Base-by-base conservation (phyloP, 164 flowering plant species). In the Nymphaea colorata region DNA sequence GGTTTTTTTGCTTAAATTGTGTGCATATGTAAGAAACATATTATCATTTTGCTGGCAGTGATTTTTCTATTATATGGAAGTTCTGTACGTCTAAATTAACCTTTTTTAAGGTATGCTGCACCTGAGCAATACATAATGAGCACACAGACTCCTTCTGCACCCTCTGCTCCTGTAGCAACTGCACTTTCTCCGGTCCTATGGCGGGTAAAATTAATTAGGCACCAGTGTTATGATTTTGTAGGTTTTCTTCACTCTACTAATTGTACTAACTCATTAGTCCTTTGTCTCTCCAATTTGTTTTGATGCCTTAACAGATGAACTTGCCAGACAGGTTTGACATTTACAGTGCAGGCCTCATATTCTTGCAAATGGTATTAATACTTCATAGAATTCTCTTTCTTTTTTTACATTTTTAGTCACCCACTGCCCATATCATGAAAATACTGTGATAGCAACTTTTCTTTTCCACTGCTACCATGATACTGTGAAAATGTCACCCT, bases 121-220 rank as follows among this genome's bases (percentile, higher is more conserved):
- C 97, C 99, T 2, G 99, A 94, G 81, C 99, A 94, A 74, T 94
- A 94, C 76, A 94, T 94, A 68, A 91, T 94, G 99, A 94, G 99
- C 83, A 94, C 99, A 43, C 99, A 94, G 75, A 94, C 99, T 66
- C 97, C 97, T 63, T 90, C 97, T 66, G 99, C 97, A 42, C 96
- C 97, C 62, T 94, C 99, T 8, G 96, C 91, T 64, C 97, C 97
- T 3, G 96, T 94, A 25, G 97, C 99, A 59, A 67, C 97, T 72
- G 96, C 91, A 71, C 90, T 94, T 67, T 94, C 99, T 47, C 99
- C 97, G 12, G 99, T 94, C 61, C 80, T 94, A 10, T 94, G 99
- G 99, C 98, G 90, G 97, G 98, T 47, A 47, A 47, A 47, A 47
- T 14, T 4, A 47, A 3, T 47, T 14, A 47, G 12, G 55, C 7